Evolutionary conservation across 1,284 basidiomycete genomes (phyloP).

Genomic region (Xerocomus cyaneibrunnescens): DNA sequence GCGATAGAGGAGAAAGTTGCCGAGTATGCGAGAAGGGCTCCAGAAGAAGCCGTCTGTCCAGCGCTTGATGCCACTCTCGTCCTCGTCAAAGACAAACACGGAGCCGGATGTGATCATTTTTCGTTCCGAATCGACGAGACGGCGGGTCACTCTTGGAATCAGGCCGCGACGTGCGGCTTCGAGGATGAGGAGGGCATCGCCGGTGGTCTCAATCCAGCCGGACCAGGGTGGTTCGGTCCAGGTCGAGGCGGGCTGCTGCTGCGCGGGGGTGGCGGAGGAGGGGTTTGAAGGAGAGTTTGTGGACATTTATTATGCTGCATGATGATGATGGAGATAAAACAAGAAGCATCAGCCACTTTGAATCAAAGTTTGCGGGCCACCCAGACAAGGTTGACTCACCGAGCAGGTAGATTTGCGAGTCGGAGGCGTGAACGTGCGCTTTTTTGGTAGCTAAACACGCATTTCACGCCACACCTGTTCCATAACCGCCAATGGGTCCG

Average conservation of each 20-base stretch:
- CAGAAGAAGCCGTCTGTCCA: slow-evolving; percentile 98
- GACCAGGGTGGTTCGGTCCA: slow-evolving; percentile 87
- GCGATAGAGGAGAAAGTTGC: slow-evolving; percentile 94
- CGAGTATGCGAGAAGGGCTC: slow-evolving; percentile 85
- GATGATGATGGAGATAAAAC: slow-evolving; percentile 27
- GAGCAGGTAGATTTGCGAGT: slow-evolving; percentile 53
- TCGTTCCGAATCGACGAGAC: slow-evolving; percentile 90
- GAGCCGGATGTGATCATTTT: slow-evolving; percentile 92
- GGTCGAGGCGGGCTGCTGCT: slow-evolving; percentile 36
- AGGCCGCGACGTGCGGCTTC: slow-evolving; percentile 89
- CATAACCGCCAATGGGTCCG: slow-evolving; percentile 32
- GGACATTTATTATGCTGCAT: slow-evolving; percentile 39
- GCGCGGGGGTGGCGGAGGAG: slow-evolving; percentile 6
- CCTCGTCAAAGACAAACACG: slow-evolving; percentile 97
- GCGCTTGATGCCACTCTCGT: slow-evolving; percentile 95
- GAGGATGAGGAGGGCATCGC: slow-evolving; percentile 93
- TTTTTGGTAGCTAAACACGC: slow-evolving; percentile 18
- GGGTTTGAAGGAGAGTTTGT: slow-evolving; percentile 32
- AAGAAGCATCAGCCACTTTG: slow-evolving; percentile 31
- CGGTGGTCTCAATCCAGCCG: slow-evolving; percentile 93
- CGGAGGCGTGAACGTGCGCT: slow-evolving; percentile 45
- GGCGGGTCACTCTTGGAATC: slow-evolving; percentile 91
- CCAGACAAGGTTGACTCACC: slow-evolving; percentile 59
- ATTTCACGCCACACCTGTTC: slow-evolving; percentile 29
- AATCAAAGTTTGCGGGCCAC: slow-evolving; percentile 52